Conservation (phyloP, 2,329 filamentous ascomycete species). For the Diaporthe nobilis region DNA sequence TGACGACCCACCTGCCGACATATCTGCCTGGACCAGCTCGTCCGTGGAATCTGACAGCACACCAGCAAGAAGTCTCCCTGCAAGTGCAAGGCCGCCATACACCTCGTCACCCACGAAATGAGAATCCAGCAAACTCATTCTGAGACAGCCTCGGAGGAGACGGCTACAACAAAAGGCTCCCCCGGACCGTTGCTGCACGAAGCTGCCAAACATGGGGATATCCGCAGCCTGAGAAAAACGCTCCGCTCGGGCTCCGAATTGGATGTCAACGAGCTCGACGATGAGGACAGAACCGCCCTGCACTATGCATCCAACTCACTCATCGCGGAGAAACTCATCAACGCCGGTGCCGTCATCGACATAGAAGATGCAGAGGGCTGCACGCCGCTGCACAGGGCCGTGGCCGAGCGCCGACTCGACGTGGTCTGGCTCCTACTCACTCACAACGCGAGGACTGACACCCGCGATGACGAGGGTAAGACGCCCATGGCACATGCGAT, state of each 20-base stretch:
- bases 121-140: background rate
- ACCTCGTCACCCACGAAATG: background rate
- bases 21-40: background rate
- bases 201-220: background rate
- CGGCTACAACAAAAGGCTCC: background rate
- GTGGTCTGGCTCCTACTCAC: background rate
- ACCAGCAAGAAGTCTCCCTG: background rate
- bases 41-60: background rate
- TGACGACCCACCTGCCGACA: slow-evolving; percentile 4
- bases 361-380: slow-evolving; percentile 13
- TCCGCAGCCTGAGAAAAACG: slow-evolving; percentile 15
- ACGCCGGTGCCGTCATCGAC: background rate
- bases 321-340: slow-evolving; percentile 15
- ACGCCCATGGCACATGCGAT: background rate
- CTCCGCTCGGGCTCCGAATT: slow-evolving; percentile 3
- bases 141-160: background rate
- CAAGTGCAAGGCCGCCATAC: background rate
- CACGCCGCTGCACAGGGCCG: slow-evolving; percentile 8
- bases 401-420: background rate
- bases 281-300: slow-evolving; percentile 1
- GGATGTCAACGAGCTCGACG: slow-evolving; percentile 20
- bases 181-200: background rate
- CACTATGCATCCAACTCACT: slow-evolving; percentile 9
- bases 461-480: slow-evolving; percentile 1
- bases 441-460: background rate